A percentile compares a stretch with the other conserved stretches of the same genome.
Evolutionary conservation across 306 rosid species (phyloP).

Genomic region (Elaeagnus macrophylla): DNA sequence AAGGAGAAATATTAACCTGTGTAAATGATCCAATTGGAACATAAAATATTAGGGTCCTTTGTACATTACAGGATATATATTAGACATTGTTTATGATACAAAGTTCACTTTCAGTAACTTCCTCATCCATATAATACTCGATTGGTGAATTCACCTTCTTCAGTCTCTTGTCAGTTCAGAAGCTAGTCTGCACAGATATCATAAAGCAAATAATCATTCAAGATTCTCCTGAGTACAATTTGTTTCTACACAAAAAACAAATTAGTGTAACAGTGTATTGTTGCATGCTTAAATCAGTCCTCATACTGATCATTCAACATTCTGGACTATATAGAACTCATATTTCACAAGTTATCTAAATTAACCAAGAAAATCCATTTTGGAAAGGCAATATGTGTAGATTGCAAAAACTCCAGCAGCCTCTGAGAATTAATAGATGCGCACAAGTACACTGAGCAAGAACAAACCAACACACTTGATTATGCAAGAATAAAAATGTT

Average conservation of each 20-base stretch:
- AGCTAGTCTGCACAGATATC: conserved; percentile 52
- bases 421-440: too few relatives aligned
- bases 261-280: not conserved
- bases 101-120: conserved; percentile 37
- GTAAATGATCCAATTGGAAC: conserved; percentile 38
- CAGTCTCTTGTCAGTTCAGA: conserved; percentile 47
- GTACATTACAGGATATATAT: conserved; percentile 29
- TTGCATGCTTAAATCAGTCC: too few relatives aligned
- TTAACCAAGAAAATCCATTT: too few relatives aligned
- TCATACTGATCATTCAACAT: too few relatives aligned
- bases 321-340: too few relatives aligned
- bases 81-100: conserved; percentile 42
- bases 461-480: too few relatives aligned
- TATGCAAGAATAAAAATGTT: too few relatives aligned
- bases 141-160: conserved; percentile 65
- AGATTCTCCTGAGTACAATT: not conserved
- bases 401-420: too few relatives aligned
- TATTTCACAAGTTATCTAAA: too few relatives aligned
- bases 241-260: not conserved
- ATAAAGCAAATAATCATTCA: conserved; percentile 11
- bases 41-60: conserved; percentile 19
- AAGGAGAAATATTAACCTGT: conserved; percentile 3
- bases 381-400: too few relatives aligned
- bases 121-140: conserved; percentile 41
- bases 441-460: too few relatives aligned